Percentiles rank a stretch among this genome's conserved stretches.
Evolutionary conservation across 2,329 filamentous ascomycete species (phyloP).

Genomic region (Paecilomyces sp.): DNA sequence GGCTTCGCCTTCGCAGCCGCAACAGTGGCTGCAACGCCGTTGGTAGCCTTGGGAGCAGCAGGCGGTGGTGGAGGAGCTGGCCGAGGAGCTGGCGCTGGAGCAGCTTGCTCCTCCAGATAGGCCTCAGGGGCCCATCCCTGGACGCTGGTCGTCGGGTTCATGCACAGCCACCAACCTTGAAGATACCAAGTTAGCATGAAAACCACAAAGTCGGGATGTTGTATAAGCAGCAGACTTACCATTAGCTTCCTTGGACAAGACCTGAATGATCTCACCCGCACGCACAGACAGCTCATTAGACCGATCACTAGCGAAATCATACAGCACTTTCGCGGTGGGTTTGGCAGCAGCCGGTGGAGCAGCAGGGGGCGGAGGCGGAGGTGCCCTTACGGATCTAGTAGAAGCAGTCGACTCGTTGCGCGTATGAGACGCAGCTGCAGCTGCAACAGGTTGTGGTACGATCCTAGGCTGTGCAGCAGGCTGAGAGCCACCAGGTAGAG

Average conservation of each 20-base stretch:
- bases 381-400: conserved; percentile 41
- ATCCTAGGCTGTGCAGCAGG: conserved; percentile 15
- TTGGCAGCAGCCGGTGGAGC: conserved; percentile 55
- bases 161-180: conserved; percentile 92
- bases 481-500: conserved; percentile 14
- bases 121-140: conserved; percentile 93
- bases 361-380: conserved; percentile 60
- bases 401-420: conserved; percentile 50
- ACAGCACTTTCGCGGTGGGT: conserved; percentile 80
- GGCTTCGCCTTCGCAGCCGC: conserved; percentile 55
- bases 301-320: conserved; percentile 81
- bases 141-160: conserved; percentile 57
- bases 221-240: conserved; percentile 53
- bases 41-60: conserved; percentile 44
- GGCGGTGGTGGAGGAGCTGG: conserved; percentile 49
- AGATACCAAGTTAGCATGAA: conserved; percentile 18
- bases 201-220: background rate
- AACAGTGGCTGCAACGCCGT: conserved; percentile 28
- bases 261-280: conserved; percentile 74
- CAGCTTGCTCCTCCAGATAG: conserved; percentile 72
- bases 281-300: conserved; percentile 77
- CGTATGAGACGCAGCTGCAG: conserved; percentile 38
- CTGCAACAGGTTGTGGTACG: conserved; percentile 25
- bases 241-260: conserved; percentile 92
- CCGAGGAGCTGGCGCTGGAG: conserved; percentile 52